phyloP scores from a whole-genome alignment of 176 grass and related monocot species.

The Zea luxurians region DNA sequence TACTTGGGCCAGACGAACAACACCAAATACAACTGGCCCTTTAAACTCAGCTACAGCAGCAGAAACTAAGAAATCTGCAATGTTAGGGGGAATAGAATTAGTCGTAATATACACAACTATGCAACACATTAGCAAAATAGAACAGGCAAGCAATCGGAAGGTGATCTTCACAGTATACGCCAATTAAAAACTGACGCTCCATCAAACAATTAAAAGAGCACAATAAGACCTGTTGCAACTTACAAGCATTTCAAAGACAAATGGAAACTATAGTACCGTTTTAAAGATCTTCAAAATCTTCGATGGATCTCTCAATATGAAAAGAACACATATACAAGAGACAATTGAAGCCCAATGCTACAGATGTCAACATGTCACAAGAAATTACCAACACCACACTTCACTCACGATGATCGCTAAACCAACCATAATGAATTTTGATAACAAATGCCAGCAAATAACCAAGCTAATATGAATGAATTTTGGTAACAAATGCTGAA shows the following conservation, averaged over 20 bases:
- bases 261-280: not conserved
- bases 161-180: slow-evolving; percentile 11
- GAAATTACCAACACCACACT: not conserved
- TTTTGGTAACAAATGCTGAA: slow-evolving; percentile 20
- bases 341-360: not conserved
- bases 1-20: slow-evolving; percentile 89
- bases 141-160: slow-evolving; percentile 15
- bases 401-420: not conserved
- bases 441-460: not conserved
- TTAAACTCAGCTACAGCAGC: slow-evolving; percentile 95
- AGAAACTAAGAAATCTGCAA: slow-evolving; percentile 77
- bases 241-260: slow-evolving; percentile 19
- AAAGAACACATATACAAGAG: not conserved
- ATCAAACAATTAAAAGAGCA: not conserved
- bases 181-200: not conserved
- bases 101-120: slow-evolving; percentile 15
- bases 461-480: not conserved
- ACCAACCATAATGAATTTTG: not conserved
- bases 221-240: not conserved
- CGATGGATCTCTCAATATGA: not conserved
- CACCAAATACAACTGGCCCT: slow-evolving; percentile 78
- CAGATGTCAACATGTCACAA: slow-evolving; percentile 1
- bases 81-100: slow-evolving; percentile 13
- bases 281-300: not conserved
- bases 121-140: slow-evolving; percentile 16